Evolutionary conservation across 1,284 basidiomycete genomes (phyloP).

Genomic region (Pisolithus thermaeus): DNA sequence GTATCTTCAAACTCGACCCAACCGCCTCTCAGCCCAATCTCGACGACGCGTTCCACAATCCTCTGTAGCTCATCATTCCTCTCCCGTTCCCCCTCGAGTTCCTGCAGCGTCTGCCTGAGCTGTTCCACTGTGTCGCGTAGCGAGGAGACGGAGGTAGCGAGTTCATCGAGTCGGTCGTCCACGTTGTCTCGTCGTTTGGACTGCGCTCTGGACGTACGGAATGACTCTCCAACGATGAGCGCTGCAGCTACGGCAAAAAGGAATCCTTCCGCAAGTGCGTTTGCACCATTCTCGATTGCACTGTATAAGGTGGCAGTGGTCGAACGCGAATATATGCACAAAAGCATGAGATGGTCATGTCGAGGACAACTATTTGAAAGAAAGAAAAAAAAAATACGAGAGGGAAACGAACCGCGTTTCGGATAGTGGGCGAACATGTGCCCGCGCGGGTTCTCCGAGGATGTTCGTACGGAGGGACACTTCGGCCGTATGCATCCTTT

Average conservation of each 20-base stretch:
- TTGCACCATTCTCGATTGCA: conserved; percentile 86
- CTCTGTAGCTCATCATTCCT: conserved; percentile 59
- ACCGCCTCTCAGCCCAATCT: conserved; percentile 64
- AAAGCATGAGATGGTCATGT: neutral
- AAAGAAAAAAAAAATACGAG: neutral
- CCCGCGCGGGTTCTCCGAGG: conserved; percentile 68
- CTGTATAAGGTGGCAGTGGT: conserved; percentile 32
- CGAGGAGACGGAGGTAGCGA: conserved; percentile 43
- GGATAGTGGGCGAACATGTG: conserved; percentile 75
- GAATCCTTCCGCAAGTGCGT: conserved; percentile 81
- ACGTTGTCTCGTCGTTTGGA: conserved; percentile 71
- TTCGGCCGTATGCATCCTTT: conserved; percentile 77
- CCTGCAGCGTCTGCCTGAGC: conserved; percentile 32
- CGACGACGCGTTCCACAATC: conserved; percentile 65
- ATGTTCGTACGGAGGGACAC: conserved; percentile 73
- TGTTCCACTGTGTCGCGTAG: conserved; percentile 42
- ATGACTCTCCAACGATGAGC: conserved; percentile 76
- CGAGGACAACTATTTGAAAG: neutral
- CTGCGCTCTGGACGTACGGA: conserved; percentile 68
- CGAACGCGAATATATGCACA: neutral
- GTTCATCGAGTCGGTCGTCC: conserved; percentile 64
- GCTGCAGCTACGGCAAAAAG: conserved; percentile 75
- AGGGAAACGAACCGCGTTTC: conserved; percentile 62
- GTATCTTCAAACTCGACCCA: conserved; percentile 60
- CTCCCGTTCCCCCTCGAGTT: conserved; percentile 18